Evolutionary conservation across 139 green algal genomes (phyloP).

Genomic region (Chlorella sp.): DNA sequence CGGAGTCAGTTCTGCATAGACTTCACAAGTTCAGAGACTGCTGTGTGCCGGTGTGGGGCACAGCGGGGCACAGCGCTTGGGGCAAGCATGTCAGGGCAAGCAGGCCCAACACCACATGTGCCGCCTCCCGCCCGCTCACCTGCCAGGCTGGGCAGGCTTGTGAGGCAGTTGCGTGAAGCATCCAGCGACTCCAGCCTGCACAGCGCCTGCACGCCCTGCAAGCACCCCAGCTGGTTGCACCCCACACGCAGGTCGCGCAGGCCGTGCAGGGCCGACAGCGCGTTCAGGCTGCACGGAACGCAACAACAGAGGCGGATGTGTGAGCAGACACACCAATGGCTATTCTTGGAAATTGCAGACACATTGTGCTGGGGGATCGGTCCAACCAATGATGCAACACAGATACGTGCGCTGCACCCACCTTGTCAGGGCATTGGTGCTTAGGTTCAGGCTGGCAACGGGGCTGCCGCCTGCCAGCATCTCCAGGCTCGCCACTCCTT

Average conservation of each 20-base stretch:
- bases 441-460: neutral
- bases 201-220: neutral
- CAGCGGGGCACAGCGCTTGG: no score
- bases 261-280: neutral
- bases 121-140: neutral
- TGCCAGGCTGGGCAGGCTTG: slow-evolving; percentile 6
- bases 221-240: neutral
- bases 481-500: slow-evolving; percentile 17
- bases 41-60: no score
- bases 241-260: neutral
- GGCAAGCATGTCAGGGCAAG: no score
- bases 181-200: neutral
- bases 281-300: slow-evolving; percentile 1
- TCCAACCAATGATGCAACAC: neutral
- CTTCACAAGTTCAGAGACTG: neutral
- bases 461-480: neutral
- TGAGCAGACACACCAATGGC: neutral
- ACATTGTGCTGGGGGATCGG: no score
- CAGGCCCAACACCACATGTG: neutral
- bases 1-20: neutral
- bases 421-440: slow-evolving; percentile 5
- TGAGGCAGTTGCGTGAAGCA: neutral
- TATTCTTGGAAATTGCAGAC: neutral
- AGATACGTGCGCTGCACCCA: neutral
- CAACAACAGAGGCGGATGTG: neutral